Percentiles rank a stretch among this genome's conserved stretches.
Conservation (phyloP, 768 basidiomycete species). For the Mycena vulgaris region DNA sequence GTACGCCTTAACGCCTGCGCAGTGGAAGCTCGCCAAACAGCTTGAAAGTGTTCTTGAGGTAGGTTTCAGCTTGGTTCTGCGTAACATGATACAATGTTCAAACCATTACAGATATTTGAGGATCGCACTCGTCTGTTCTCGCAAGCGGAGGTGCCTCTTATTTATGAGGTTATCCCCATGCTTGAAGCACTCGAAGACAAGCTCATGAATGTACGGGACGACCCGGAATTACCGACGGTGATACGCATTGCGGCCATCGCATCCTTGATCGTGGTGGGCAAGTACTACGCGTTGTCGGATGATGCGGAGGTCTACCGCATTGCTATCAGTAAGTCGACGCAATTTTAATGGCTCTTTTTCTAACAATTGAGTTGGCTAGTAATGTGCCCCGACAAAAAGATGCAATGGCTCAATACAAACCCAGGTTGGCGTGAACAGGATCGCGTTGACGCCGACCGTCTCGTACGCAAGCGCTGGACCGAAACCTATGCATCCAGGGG, state of each 20-base stretch:
- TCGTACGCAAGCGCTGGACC: too few relatives aligned
- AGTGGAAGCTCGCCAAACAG: constrained; percentile 47
- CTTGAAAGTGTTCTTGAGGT: constrained; percentile 45
- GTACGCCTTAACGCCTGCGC: constrained; percentile 33
- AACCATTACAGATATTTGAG: constrained; percentile 41
- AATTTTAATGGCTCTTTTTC: neutral
- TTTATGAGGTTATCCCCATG: constrained; percentile 41
- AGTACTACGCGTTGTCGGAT: constrained; percentile 43
- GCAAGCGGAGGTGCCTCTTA: constrained; percentile 35
- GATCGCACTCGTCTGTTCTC: constrained; percentile 45
- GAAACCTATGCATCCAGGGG: too few relatives aligned
- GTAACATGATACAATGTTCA: too few relatives aligned
- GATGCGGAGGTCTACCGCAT: constrained; percentile 42
- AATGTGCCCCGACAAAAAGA: constrained; percentile 45
- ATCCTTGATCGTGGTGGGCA: constrained; percentile 33
- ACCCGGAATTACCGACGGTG: constrained; percentile 18
- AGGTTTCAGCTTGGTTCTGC: neutral
- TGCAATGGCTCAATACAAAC: constrained; percentile 45
- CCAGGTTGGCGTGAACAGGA: too few relatives aligned
- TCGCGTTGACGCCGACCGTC: too few relatives aligned
- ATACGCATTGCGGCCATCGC: constrained; percentile 29
- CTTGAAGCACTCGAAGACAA: constrained; percentile 35
- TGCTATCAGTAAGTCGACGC: constrained; percentile 35
- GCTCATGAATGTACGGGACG: constrained; percentile 28
- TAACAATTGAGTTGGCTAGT: constrained; percentile 36